These are phyloP conservation scores for Neonectria sp. DNA, from an alignment of 2,329 filamentous ascomycete species.

Conservation along the genomic window DNA sequence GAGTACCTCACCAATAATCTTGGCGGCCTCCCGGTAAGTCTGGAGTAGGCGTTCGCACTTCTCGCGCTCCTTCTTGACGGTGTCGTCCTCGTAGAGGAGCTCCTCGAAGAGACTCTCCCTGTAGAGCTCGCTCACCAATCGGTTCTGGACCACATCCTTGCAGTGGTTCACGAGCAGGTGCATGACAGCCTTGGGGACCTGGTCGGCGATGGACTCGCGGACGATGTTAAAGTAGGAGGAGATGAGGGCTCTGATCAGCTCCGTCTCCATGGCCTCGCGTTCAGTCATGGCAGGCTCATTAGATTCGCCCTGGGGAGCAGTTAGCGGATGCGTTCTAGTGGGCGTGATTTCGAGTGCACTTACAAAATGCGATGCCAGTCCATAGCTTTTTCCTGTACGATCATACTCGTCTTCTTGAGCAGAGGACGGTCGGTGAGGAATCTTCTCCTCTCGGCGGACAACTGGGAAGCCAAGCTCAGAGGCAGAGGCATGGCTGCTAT, in stretches of 20 bases:
- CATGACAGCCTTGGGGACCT: conserved; percentile 99
- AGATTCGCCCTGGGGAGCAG: conserved; percentile 64
- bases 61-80: conserved; percentile 96
- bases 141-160: conserved; percentile 98
- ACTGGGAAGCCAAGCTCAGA: conserved; percentile 87
- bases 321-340: conserved; percentile 37
- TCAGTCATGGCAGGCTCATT: conserved; percentile 93
- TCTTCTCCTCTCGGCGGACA: conserved; percentile 79
- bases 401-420: conserved; percentile 61
- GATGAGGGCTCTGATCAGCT: conserved; percentile 95
- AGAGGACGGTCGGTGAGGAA: conserved; percentile 66
- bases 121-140: conserved; percentile 95
- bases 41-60: conserved; percentile 97
- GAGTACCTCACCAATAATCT: conserved; percentile 97
- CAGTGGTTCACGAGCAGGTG: conserved; percentile 98
- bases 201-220: conserved; percentile 97
- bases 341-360: conserved; percentile 53
- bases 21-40: conserved; percentile 97
- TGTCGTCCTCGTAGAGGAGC: conserved; percentile 96
- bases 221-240: conserved; percentile 99
- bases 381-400: conserved; percentile 56
- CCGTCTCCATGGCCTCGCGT: conserved; percentile 96
- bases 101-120: conserved; percentile 93
- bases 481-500: conserved; percentile 81
- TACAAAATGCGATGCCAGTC: conserved; percentile 71